Evolutionary conservation across 2,329 filamentous ascomycete species (phyloP).

Genomic region (Golovinomyces cichoracearum): DNA sequence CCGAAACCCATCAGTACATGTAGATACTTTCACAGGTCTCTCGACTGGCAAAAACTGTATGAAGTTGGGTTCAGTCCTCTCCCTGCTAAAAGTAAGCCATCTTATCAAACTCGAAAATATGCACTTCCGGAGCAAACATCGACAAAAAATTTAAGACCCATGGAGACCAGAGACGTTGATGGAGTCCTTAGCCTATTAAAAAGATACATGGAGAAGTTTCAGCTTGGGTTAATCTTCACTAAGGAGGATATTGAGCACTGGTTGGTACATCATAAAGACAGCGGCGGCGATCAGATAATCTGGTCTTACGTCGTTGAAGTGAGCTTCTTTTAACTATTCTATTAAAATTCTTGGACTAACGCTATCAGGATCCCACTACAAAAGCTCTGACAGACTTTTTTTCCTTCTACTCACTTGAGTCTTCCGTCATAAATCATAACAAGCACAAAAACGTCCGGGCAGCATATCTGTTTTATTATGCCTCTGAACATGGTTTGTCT

Average conservation of each 20-base stretch:
- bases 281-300: constrained; percentile 53
- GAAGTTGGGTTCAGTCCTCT: constrained; percentile 84
- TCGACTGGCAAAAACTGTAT: constrained; percentile 91
- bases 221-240: constrained; percentile 60
- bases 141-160: constrained; percentile 50
- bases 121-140: constrained; percentile 48
- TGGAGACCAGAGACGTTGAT: constrained; percentile 55
- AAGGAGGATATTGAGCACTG: constrained; percentile 68
- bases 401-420: constrained; percentile 89
- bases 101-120: constrained; percentile 67
- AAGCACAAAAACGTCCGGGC: constrained; percentile 61
- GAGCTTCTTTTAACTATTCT: not conserved
- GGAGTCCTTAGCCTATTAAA: constrained; percentile 48
- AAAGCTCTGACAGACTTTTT: constrained; percentile 73
- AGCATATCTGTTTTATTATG: constrained; percentile 95
- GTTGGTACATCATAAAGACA: constrained; percentile 45
- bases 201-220: constrained; percentile 53
- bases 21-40: constrained; percentile 76
- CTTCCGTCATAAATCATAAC: constrained; percentile 60
- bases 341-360: not conserved
- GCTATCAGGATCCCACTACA: constrained; percentile 24
- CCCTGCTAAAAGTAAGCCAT: constrained; percentile 56
- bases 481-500: constrained; percentile 33
- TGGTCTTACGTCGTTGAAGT: constrained; percentile 77
- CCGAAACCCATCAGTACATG: constrained; percentile 82